phyloP scores from a whole-genome alignment of 1,139 yeast genomes.

The Diutina siamensis region DNA sequence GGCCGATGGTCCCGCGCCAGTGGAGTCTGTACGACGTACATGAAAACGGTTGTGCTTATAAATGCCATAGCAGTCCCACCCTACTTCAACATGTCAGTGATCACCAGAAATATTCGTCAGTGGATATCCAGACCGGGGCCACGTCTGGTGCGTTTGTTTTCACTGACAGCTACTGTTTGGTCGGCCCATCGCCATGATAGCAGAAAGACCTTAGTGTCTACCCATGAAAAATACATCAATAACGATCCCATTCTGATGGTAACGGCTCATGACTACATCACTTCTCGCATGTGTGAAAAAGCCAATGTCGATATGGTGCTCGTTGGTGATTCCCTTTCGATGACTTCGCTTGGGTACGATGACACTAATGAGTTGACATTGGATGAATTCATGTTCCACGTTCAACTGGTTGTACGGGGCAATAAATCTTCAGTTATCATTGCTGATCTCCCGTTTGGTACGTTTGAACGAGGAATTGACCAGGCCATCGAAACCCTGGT shows the following conservation, averaged over 20 bases:
- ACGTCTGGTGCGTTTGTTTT: background rate
- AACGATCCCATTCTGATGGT: conserved; percentile 56
- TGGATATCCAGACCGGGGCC: background rate
- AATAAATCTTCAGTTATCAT: conserved; percentile 51
- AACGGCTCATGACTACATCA: conserved; percentile 82
- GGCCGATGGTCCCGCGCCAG: too few species aligned
- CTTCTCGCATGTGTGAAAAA: conserved; percentile 60
- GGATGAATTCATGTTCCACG: conserved; percentile 72
- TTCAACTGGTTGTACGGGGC: conserved; percentile 68
- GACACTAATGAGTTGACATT: conserved; percentile 66
- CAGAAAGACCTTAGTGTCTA: conserved; percentile 26
- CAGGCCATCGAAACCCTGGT: conserved; percentile 61
- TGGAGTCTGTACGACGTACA: background rate
- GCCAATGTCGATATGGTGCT: conserved; percentile 62
- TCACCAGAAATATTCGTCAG: background rate
- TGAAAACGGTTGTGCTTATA: background rate
- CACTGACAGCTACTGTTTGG: background rate
- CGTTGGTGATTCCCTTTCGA: conserved; percentile 88
- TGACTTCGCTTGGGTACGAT: conserved; percentile 78
- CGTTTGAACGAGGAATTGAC: conserved; percentile 54
- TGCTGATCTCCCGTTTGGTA: conserved; percentile 89
- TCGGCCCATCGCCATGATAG: conserved; percentile 9
- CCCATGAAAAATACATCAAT: conserved; percentile 27
- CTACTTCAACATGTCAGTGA: background rate
- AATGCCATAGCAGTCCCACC: too few species aligned